Evolutionary conservation across 177 flowering plant genomes (phyloP).

Genomic region (Vitis hybrid): DNA sequence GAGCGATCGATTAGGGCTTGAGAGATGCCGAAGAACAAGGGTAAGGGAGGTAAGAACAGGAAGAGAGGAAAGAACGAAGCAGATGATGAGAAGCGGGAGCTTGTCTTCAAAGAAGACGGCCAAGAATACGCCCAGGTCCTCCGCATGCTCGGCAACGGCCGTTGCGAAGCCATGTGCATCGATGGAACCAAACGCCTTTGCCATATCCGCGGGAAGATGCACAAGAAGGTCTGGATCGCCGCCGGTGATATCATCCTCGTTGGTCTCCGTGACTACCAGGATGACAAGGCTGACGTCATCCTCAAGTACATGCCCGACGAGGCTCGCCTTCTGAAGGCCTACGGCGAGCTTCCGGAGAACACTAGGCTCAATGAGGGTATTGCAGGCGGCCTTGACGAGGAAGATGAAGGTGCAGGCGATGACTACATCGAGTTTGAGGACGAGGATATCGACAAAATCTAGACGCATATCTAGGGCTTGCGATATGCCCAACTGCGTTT

Average conservation of each 20-base stretch:
- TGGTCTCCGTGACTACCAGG: slow-evolving; percentile 57
- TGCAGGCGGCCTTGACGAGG: slow-evolving; percentile 55
- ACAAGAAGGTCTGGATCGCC: slow-evolving; percentile 54
- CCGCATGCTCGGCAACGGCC: slow-evolving; percentile 49
- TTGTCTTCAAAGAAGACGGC: slow-evolving; percentile 47
- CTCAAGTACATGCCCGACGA: slow-evolving; percentile 80
- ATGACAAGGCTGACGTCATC: slow-evolving; percentile 76
- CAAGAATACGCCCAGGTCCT: slow-evolving; percentile 50
- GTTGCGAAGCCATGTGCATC: slow-evolving; percentile 46
- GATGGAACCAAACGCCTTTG: slow-evolving; percentile 46
- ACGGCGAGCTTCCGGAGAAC: slow-evolving; percentile 65
- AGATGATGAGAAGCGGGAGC: slow-evolving; percentile 51
- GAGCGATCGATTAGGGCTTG: no score
- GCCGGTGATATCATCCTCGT: slow-evolving; percentile 50
- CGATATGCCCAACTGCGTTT: no score
- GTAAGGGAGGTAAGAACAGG: slow-evolving; percentile 55
- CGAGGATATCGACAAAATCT: slow-evolving; percentile 69
- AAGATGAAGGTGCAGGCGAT: slow-evolving; percentile 49
- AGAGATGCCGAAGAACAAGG: slow-evolving; percentile 54
- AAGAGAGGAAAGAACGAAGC: slow-evolving; percentile 56
- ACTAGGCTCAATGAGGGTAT: slow-evolving; percentile 67
- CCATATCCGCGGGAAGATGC: slow-evolving; percentile 54
- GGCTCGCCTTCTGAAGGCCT: slow-evolving; percentile 67
- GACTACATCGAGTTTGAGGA: slow-evolving; percentile 68
- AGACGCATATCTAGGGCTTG: background rate